Base-by-base conservation (phyloP, 306 rosid species). In the Cucurbita moschata region DNA sequence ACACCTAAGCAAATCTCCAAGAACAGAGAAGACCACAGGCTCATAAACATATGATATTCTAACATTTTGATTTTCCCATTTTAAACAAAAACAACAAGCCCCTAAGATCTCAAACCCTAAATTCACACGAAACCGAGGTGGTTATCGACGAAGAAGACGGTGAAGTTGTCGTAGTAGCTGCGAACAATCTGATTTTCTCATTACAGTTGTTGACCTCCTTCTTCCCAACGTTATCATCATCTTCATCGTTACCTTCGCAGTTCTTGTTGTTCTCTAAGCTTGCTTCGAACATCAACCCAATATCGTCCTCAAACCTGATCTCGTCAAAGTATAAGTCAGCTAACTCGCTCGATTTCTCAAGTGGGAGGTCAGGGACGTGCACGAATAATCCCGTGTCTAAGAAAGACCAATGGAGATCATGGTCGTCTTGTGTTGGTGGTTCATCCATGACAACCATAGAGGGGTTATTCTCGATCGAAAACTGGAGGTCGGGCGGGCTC, bases 111-210 rank as follows among this genome's bases (percentile, higher is more conserved):
- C 39, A 62, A 67, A 58, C 77, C 60, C 62, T 63, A 78, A 74
- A 83, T 55, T 77, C 75, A 80, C 62, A 82, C 83, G 86, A 88
- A 80, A 80, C 79, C 21, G 87, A 76, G 11, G 89, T 83, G 47
- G 87, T 85, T 60, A 93, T 83, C 14, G 90, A 84, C 2, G 87
- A 85, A 19, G 87, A 85, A 38, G 93, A 86, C 64, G 85, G 83
- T 44, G 80, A 78, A 78, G 87, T 47, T 21, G 83, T 53, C 39
- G 35, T 30, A 30, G 35, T 30, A 30, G 83, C 43, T 11, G 78
- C 62, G 30, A 81, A 80, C 6, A 71, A 52, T 13, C 74, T 5
- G 75, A 76, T 71, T 4, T 76, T 76, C 16, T 69, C 75, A 26
- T 2, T 16, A 7, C 54, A 14, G 54, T 63, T 55, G n/a, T 63